Base-by-base conservation (phyloP, 2,329 filamentous ascomycete genomes). In the Trichoderma hamatum region DNA sequence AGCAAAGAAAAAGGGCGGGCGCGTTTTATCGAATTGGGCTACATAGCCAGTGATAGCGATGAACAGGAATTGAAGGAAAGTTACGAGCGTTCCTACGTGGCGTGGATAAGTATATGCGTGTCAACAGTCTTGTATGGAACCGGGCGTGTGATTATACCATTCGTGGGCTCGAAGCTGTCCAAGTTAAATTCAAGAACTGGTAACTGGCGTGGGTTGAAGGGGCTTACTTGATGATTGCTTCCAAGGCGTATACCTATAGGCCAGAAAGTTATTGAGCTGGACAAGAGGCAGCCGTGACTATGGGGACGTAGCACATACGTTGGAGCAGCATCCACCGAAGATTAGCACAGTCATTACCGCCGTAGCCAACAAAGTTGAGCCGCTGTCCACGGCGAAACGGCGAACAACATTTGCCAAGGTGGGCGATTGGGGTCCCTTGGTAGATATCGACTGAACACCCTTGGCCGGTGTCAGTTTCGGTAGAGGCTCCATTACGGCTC, bases 321-420 rank as follows among this genome's bases (percentile, higher is more conserved):
- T 97, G 43, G 93, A 93, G 82, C 94, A 97, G 78, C 94, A 97
- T 34, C 96, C 96, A 63, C 96, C 96, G 79, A 99, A 97, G 70
- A 99, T 98, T 73, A 98, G 86, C 63, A 85, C 86, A 69, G 95
- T 85, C 86, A 96, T 96, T 69, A 86, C 83, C 26, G 85, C 83
- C 56, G 90, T 83, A 69, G 87, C 85, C 46, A 92, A 79, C 85
- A 80, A 61, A 32, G 77, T 59, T 49, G 62, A 54, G 26, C 69
- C 67, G 26, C 65, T 59, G 30, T 67, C 52, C 28, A 51, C 28
- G 28, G 54, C 64, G 24, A 67, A 59, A 24, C 9, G 54, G 39
- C 64, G 64, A 26, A 34, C 19, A 34, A 59, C 21, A 55, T 59
- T 67, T 28, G 64, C 39, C 54, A 67, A 67, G 2, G 64, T 59